phyloP scores from a whole-genome alignment of 495 filamentous ascomycete species.

The Cudoniella acicularis region DNA sequence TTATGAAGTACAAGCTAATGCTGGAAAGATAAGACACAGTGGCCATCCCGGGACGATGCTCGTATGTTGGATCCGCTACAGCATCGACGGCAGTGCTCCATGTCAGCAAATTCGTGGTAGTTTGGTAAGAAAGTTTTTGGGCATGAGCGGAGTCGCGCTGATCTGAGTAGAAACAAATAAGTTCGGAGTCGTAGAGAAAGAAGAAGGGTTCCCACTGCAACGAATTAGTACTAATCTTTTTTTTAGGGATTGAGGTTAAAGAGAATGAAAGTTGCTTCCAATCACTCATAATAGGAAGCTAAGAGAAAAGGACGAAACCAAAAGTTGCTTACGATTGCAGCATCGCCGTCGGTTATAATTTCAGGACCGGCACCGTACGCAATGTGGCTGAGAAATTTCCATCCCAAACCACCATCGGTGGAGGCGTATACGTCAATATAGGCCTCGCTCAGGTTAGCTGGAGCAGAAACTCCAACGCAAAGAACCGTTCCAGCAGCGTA shows the following conservation, averaged over 20 bases:
- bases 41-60: constrained; percentile 62
- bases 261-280: no score
- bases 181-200: constrained; percentile 45
- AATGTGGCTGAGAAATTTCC: constrained; percentile 61
- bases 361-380: constrained; percentile 49
- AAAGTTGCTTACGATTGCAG: no score
- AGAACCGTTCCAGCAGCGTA: neutral
- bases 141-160: constrained; percentile 59
- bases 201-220: constrained; percentile 75
- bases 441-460: constrained; percentile 35
- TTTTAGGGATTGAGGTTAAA: no score
- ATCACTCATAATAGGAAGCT: no score
- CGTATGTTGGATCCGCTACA: constrained; percentile 52
- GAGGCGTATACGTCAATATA: constrained; percentile 66
- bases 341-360: constrained; percentile 52
- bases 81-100: constrained; percentile 59
- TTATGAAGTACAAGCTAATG: neutral
- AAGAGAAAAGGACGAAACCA: no score
- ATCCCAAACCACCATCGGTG: constrained; percentile 50
- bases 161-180: constrained; percentile 65
- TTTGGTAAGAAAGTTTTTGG: constrained; percentile 63
- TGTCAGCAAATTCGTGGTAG: constrained; percentile 45
- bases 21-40: constrained; percentile 18
- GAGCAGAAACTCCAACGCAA: neutral
- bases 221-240: no score